Evolutionary conservation across 1,284 basidiomycete species (phyloP).

Genomic region (Cystobasidium slooffiae): DNA sequence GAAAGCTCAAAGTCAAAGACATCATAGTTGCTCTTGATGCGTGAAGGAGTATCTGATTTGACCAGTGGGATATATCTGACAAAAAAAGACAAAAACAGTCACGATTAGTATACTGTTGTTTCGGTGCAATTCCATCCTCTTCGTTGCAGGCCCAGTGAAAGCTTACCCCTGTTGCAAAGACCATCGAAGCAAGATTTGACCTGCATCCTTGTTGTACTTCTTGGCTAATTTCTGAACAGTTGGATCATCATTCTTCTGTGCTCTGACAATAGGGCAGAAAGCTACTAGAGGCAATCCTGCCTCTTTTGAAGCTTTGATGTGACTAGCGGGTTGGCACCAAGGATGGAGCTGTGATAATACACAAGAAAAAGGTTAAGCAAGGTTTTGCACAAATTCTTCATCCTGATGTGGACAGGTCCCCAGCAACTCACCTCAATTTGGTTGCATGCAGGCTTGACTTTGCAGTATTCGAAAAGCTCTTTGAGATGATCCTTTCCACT

Average conservation of each 20-base stretch:
- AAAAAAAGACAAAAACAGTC: neutral
- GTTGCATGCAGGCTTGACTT: conserved; percentile 69
- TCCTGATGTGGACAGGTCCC: neutral
- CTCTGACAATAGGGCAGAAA: conserved; percentile 66
- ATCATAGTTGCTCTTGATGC: conserved; percentile 71
- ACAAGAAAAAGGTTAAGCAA: neutral
- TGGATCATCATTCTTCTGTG: conserved; percentile 64
- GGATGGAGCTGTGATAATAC: conserved; percentile 69
- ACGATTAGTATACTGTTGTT: neutral
- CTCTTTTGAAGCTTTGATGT: conserved; percentile 73
- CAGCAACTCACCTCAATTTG: conserved; percentile 68
- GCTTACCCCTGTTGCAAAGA: conserved; percentile 69
- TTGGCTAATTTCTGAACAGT: conserved; percentile 64
- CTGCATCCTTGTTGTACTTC: conserved; percentile 67
- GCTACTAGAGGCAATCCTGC: conserved; percentile 71
- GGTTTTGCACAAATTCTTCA: neutral
- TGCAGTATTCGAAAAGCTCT: conserved; percentile 67
- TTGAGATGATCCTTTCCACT: conserved; percentile 70
- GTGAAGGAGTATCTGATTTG: conserved; percentile 69
- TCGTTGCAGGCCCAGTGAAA: no score
- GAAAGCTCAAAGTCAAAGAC: conserved; percentile 72
- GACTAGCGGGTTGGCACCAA: conserved; percentile 76
- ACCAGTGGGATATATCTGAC: conserved; percentile 66
- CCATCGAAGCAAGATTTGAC: conserved; percentile 81
- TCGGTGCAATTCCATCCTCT: neutral